Evolutionary conservation across 2,329 filamentous ascomycete genomes (phyloP), one percentile per base, ranked within the genome.

Genomic region (Penicillium sp.): DNA sequence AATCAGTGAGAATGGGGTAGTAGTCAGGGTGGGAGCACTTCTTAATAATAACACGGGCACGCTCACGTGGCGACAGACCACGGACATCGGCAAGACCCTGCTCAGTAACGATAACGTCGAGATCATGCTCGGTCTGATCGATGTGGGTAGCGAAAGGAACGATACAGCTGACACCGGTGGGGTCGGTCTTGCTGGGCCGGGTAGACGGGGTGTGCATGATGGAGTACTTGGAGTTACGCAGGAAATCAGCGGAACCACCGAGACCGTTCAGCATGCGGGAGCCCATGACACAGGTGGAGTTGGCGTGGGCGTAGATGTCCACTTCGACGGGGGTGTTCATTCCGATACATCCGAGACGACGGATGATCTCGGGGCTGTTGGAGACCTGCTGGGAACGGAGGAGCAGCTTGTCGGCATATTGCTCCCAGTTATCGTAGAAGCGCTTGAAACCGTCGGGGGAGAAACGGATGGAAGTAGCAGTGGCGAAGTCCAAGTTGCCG

Each of bases 321-420:
- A 96, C 91, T 77, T 96, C 92, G 47, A 96, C 90, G 22, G 91
- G 91, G 0, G 91, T 96, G 83, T 96, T 96, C 91, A 96, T 96
- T 73, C 90, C 91, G 67, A 96, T 96, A 64, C 92, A 87, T 59
- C 91, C 91, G 1, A 96, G 81, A 26, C 91, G 85, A 54, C 90
- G 86, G 79, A 96, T 96, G 77, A 96, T 92, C 77, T 96, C 91
- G 58, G 91, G 91, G 3, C 87, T 89, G 82, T 96, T 96, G 69
- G 89, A 93, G 10, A 96, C 90, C 72, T 90, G 86, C 79, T 96
- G 91, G n/a, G 88, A 88, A 61, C 92, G 90, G 48, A 96, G 86
- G 55, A 96, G 88, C 3, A 96, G 85, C 80, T 93, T 93, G 71
- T 88, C 83, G 49, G 89, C 81, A 76, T 96, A 96, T 37, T 79